These are phyloP conservation scores for Pistacia integerrima DNA, from an alignment of 345 rosid genomes.

Conservation along the genomic window DNA sequence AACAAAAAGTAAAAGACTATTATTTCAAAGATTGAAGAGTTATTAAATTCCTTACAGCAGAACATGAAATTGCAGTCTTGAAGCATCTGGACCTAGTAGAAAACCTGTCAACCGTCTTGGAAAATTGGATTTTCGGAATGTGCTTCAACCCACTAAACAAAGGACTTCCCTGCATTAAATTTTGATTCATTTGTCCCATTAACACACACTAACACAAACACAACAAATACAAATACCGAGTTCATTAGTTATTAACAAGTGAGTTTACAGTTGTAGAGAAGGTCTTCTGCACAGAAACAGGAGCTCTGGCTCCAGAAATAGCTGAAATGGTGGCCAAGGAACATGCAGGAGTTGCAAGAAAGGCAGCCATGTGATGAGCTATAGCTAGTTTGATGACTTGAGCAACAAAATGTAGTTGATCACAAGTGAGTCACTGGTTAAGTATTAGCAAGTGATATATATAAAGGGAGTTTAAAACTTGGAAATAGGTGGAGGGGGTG, in stretches of 20 bases:
- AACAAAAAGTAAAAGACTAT: not conserved
- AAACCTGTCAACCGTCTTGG: conserved; percentile 28
- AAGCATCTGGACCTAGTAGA: conserved; percentile 33
- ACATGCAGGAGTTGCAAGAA: conserved; percentile 30
- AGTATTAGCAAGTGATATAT: conserved; percentile 8
- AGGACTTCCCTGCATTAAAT: conserved; percentile 39
- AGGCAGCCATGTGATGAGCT: conserved; percentile 33
- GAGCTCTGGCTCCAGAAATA: conserved; percentile 5
- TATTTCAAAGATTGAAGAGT: not conserved
- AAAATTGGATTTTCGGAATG: conserved; percentile 30
- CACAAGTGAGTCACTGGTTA: not conserved
- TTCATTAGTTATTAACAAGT: not conserved
- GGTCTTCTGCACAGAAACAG: conserved; percentile 20
- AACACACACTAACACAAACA: not conserved
- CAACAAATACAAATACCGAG: not conserved
- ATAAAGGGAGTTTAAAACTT: conserved; percentile 20
- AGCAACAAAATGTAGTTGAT: not conserved
- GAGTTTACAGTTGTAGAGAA: conserved; percentile 28
- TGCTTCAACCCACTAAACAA: conserved; percentile 30
- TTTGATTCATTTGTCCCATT: not conserved
- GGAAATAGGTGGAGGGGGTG: conserved; percentile 16
- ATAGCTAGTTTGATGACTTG: not conserved
- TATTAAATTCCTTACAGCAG: conserved; percentile 33
- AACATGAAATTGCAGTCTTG: conserved; percentile 44
- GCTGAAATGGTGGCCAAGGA: conserved; percentile 25